Percentiles rank a stretch among this genome's conserved stretches.
Evolutionary conservation across 352 stramenopile species (phyloP).

Genomic region (Bremia lactucae): DNA sequence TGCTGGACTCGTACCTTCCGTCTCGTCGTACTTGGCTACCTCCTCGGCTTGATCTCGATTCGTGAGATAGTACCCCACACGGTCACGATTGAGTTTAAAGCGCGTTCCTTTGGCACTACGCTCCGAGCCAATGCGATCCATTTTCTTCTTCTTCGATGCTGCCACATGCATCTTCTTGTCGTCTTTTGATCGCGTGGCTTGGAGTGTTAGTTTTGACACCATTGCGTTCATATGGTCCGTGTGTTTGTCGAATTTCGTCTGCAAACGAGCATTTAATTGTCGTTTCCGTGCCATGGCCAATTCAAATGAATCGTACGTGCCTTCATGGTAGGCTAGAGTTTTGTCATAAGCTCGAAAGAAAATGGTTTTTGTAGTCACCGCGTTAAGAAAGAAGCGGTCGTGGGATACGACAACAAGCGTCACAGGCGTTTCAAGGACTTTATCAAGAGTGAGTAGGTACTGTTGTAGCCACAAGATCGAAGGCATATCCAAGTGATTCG

Average conservation of each 20-base stretch:
- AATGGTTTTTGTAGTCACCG: slow-evolving; percentile 56
- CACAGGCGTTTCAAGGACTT: slow-evolving; percentile 44
- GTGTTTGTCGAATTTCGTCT: slow-evolving; percentile 41
- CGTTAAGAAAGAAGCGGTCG: slow-evolving; percentile 91
- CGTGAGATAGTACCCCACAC: slow-evolving; percentile 29
- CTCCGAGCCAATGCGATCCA: slow-evolving; percentile 41
- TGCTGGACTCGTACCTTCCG: slow-evolving; percentile 14
- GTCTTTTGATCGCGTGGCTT: slow-evolving; percentile 31
- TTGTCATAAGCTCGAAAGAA: slow-evolving; percentile 49
- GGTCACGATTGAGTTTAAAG: slow-evolving; percentile 47
- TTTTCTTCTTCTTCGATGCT: slow-evolving; percentile 60
- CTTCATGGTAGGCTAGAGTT: slow-evolving; percentile 44
- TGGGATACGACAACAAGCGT: slow-evolving; percentile 88
- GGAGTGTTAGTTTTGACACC: slow-evolving; percentile 31
- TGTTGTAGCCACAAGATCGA: slow-evolving; percentile 95
- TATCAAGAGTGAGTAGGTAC: slow-evolving; percentile 91
- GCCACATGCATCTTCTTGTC: slow-evolving; percentile 59
- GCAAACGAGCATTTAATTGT: slow-evolving; percentile 32
- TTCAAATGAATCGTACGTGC: slow-evolving; percentile 53
- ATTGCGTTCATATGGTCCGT: slow-evolving; percentile 48
- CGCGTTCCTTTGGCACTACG: slow-evolving; percentile 44
- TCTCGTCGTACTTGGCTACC: slow-evolving; percentile 28
- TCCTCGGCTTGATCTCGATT: slow-evolving; percentile 30
- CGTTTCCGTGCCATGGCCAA: slow-evolving; percentile 37
- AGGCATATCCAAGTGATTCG: slow-evolving; percentile 93